phyloP scores from a whole-genome alignment of 495 filamentous ascomycete species.

The Rhizodiscina lignyota region DNA sequence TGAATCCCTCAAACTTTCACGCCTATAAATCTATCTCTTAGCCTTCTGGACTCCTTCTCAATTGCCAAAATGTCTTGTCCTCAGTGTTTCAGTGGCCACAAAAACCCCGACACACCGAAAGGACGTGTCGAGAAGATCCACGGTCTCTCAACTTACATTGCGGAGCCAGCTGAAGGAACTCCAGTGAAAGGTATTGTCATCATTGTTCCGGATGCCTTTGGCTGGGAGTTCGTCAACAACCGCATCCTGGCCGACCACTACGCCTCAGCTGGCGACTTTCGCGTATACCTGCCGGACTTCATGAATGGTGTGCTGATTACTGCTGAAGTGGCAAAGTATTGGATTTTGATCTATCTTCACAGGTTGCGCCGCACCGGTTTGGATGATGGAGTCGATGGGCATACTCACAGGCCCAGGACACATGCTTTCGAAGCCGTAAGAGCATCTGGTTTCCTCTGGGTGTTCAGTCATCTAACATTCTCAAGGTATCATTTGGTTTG shows the following conservation, averaged over 20 bases:
- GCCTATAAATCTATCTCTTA: too few relatives aligned
- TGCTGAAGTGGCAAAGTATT: too few relatives aligned
- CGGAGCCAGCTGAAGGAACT: conserved; percentile 18
- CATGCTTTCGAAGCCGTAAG: neutral
- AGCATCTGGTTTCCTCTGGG: neutral
- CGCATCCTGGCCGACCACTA: conserved; percentile 35
- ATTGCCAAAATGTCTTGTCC: conserved; percentile 17
- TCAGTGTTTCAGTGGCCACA: conserved; percentile 19
- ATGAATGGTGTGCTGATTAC: conserved; percentile 35
- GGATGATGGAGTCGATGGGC: neutral
- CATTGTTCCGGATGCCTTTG: conserved; percentile 40
- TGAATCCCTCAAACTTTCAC: too few relatives aligned
- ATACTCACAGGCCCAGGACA: neutral
- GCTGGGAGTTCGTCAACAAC: conserved; percentile 38
- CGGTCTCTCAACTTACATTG: conserved; percentile 32
- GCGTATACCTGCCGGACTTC: conserved; percentile 42
- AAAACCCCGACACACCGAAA: conserved; percentile 17
- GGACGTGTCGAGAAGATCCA: conserved; percentile 24
- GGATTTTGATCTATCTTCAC: too few relatives aligned
- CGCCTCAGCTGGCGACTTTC: conserved; percentile 28
- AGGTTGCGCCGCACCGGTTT: neutral
- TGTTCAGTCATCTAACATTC: neutral
- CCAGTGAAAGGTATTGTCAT: conserved; percentile 31
- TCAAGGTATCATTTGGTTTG: neutral
- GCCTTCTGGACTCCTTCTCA: too few relatives aligned